Percentiles rank a stretch among this genome's conserved stretches.
These are phyloP conservation scores for Xylona heveae DNA, from an alignment of 495 filamentous ascomycete genomes.

Conservation along the genomic window DNA sequence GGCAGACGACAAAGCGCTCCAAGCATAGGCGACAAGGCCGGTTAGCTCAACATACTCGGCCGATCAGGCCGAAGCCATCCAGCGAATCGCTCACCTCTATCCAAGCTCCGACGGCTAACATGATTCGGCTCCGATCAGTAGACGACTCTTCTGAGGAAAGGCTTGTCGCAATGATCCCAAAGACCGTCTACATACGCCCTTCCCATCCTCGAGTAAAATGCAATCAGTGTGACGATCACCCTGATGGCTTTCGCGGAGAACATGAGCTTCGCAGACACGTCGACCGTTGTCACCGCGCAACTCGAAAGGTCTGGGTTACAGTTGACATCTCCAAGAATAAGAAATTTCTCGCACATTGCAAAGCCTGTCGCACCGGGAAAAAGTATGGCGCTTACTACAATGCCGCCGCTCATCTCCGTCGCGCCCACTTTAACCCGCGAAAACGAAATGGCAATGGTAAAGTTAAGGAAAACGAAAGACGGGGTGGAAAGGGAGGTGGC, in stretches of 20 bases:
- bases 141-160: conserved; percentile 34
- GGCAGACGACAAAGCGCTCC: too few species aligned
- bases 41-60: neutral
- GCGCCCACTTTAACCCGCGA: conserved; percentile 65
- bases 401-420: conserved; percentile 74
- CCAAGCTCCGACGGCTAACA: conserved; percentile 11
- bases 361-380: conserved; percentile 59
- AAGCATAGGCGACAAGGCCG: neutral
- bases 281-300: conserved; percentile 52
- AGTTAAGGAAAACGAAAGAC: conserved; percentile 36
- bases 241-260: conserved; percentile 77
- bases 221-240: conserved; percentile 48
- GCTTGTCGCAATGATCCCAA: conserved; percentile 36
- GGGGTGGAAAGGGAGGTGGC: conserved; percentile 69
- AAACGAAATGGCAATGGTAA: conserved; percentile 29
- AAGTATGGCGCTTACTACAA: conserved; percentile 89
- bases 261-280: conserved; percentile 82
- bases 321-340: conserved; percentile 28
- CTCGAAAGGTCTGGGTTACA: conserved; percentile 66
- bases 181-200: conserved; percentile 53
- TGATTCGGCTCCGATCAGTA: conserved; percentile 31
- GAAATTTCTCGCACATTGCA: conserved; percentile 62
- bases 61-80: neutral
- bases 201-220: conserved; percentile 60
- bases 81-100: neutral